Evolutionary conservation across 768 basidiomycete genomes (phyloP), one percentile per base, ranked within the genome.

Genomic region (Termitomyces sp.): DNA sequence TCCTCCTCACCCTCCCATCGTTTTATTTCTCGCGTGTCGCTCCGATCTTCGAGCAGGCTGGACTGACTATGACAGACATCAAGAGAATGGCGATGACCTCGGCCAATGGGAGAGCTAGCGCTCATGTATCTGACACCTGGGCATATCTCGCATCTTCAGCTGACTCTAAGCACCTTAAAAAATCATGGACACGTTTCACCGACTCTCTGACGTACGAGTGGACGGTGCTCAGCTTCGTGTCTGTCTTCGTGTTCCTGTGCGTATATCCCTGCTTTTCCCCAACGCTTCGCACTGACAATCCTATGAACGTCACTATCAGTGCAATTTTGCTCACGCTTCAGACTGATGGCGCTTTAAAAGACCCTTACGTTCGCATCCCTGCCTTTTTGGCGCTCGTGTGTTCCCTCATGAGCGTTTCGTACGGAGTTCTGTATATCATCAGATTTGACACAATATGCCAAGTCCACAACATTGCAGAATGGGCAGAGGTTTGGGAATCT

Each of bases 1-100:
- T 26, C 30, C 79, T 90, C 3, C 74, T 91, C 13, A 77, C 82
- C 12, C 76, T 92, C 9, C 90, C 90, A 2, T 80, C 85, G 0
- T 71, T 90, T 58, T 92, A 92, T 64, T 91, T 90, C 69, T 82
- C 85, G 1, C 83, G 89, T 1, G 89, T 92, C n/a, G 82, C 86
- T 4, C 78, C 81, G 51, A 80, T 90, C 36, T 90, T 90, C 61
- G 81, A 86, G 60, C 87, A 89, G 54, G 88, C 89, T 2, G 84
- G 90, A 50, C 77, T 91, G 49, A 88, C 86, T 65, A 79, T 78
- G 61, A 84, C 83, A 6, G 90, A 91, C 64, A 80, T 91, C 10
- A 70, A 81, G 50, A 62, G 75, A 30, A 82, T 84, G 80, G 54
- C 55, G 0, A 59, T 64, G 7, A 73, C 79, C 43, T 61, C 68